phyloP scores from a whole-genome alignment of 1,284 basidiomycete species.

The Xerocomus amazonicus region DNA sequence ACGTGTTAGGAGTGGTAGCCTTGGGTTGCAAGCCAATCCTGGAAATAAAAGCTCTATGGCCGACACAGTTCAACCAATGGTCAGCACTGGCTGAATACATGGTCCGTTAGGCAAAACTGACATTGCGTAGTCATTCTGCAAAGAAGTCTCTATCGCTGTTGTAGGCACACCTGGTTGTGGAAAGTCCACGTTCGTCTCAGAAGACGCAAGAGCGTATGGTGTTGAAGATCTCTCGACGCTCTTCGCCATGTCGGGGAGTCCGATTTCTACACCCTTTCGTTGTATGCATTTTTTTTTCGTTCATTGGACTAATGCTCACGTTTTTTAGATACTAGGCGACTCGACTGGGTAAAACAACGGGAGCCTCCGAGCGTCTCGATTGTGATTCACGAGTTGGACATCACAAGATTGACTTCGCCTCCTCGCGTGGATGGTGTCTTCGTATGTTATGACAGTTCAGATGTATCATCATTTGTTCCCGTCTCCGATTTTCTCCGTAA shows the following conservation, averaged over 20 bases:
- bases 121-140: slow-evolving; percentile 23
- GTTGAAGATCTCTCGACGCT: slow-evolving; percentile 26
- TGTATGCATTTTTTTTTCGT: slow-evolving; percentile 37
- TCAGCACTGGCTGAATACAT: slow-evolving; percentile 24
- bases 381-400: slow-evolving; percentile 32
- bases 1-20: slow-evolving; percentile 55
- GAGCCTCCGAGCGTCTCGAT: slow-evolving; percentile 30
- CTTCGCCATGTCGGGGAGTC: slow-evolving; percentile 33
- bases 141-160: slow-evolving; percentile 56
- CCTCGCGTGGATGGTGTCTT: slow-evolving; percentile 66
- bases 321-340: slow-evolving; percentile 28
- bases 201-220: slow-evolving; percentile 59
- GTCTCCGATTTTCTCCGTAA: slow-evolving; percentile 65
- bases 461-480: slow-evolving; percentile 55
- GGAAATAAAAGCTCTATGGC: slow-evolving; percentile 35
- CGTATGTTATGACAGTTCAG: slow-evolving; percentile 71
- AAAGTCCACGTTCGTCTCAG: slow-evolving; percentile 66
- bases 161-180: slow-evolving; percentile 68
- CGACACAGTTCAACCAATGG: slow-evolving; percentile 36
- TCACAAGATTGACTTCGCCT: slow-evolving; percentile 41
- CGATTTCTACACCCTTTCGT: slow-evolving; percentile 34
- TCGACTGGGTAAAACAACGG: slow-evolving; percentile 34
- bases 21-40: slow-evolving; percentile 41
- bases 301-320: slow-evolving; percentile 15
- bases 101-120: slow-evolving; percentile 21